These are phyloP conservation scores for Penicillium simplicissimum DNA, from an alignment of 495 filamentous ascomycete genomes.

Conservation along the genomic window DNA sequence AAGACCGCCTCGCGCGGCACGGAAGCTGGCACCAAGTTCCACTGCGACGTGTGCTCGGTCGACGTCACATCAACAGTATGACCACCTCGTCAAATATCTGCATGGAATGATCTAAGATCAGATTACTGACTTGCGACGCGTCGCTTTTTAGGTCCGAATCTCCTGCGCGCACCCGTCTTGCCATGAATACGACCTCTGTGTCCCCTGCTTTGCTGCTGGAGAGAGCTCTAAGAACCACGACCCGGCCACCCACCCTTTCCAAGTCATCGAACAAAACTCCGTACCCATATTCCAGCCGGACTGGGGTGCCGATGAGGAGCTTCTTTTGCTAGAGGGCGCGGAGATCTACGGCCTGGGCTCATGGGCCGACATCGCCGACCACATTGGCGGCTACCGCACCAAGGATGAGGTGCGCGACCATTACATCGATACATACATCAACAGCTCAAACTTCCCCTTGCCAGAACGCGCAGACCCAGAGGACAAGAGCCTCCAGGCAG, in stretches of 20 bases:
- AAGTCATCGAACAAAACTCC: conserved; percentile 96
- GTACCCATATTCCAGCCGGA: conserved; percentile 93
- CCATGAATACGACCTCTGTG: conserved; percentile 95
- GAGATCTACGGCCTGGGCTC: conserved; percentile 96
- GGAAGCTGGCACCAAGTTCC: conserved; percentile 90
- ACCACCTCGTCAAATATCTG: neutral
- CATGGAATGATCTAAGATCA: neutral
- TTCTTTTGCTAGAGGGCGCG: conserved; percentile 89
- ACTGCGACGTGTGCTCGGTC: conserved; percentile 92
- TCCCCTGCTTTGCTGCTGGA: conserved; percentile 87
- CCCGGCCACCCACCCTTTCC: conserved; percentile 79
- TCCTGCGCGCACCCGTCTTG: conserved; percentile 81
- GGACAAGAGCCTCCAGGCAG: conserved; percentile 72
- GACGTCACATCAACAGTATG: conserved; percentile 94
- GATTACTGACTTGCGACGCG: neutral
- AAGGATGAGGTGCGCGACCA: conserved; percentile 96
- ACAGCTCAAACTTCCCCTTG: conserved; percentile 80
- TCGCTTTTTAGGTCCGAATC: conserved; percentile 81
- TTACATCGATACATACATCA: conserved; percentile 83
- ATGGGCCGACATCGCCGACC: conserved; percentile 97
- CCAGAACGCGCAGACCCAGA: conserved; percentile 79
- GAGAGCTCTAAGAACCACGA: conserved; percentile 77
- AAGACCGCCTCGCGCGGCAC: conserved; percentile 87
- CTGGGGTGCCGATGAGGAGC: conserved; percentile 97
- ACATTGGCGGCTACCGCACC: conserved; percentile 89